A percentile compares a stretch with the other conserved stretches of the same genome.
Conservation (phyloP, 2,329 filamentous ascomycete genomes). For the Ceratocystis variospora region DNA sequence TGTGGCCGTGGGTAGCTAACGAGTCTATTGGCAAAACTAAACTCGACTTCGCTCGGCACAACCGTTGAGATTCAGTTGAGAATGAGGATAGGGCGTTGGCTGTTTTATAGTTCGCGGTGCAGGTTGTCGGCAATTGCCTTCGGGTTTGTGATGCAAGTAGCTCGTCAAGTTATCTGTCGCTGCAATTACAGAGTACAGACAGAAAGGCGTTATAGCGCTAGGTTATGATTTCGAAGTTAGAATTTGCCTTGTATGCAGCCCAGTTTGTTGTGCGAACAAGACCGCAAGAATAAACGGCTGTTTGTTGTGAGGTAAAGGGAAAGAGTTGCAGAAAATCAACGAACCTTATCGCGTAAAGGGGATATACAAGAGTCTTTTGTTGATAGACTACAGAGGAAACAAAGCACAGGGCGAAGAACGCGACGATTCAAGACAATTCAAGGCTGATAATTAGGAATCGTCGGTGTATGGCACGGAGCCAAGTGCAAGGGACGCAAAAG, state of each 20-base stretch:
- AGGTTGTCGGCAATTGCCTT: too few species aligned
- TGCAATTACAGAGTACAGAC: not conserved
- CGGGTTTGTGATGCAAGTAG: not conserved
- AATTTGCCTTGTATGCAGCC: not conserved
- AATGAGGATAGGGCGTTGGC: too few species aligned
- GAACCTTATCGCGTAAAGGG: not conserved
- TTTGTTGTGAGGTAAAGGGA: not conserved
- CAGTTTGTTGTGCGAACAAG: not conserved
- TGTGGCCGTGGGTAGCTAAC: constrained; percentile 11
- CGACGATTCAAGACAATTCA: not conserved
- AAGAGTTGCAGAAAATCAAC: not conserved
- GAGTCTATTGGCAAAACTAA: not conserved
- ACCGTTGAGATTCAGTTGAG: not conserved
- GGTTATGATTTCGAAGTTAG: not conserved
- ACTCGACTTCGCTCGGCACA: not conserved
- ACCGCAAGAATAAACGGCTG: not conserved
- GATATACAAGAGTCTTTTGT: not conserved
- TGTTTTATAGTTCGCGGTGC: too few species aligned
- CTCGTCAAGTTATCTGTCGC: not conserved
- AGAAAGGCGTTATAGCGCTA: not conserved
- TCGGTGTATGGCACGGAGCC: not conserved
- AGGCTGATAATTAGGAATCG: not conserved
- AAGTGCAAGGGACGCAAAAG: not conserved
- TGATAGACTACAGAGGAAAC: not conserved
- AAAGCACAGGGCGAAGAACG: not conserved